Conservation (phyloP, 768 basidiomycete species). For the Mycena maculata region DNA sequence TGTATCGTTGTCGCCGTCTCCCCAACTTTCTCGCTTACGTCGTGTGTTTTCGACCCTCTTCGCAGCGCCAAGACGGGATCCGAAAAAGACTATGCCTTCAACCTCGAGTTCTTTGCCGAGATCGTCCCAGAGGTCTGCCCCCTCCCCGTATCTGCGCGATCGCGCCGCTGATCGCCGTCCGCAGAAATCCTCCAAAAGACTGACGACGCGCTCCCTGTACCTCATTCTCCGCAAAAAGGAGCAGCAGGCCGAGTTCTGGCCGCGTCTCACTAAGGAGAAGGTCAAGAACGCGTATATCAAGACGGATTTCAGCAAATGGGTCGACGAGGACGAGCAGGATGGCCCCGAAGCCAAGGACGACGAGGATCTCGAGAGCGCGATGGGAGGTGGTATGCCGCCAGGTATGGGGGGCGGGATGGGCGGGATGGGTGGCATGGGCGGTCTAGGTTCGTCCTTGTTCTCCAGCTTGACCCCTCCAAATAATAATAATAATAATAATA, state of each 20-base stretch:
- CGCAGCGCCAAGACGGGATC: constrained; percentile 48
- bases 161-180: constrained; percentile 13
- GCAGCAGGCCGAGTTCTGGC: constrained; percentile 85
- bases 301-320: constrained; percentile 96
- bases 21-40: constrained; percentile 11
- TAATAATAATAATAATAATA: too few species aligned
- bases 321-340: constrained; percentile 97
- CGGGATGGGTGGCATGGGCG: constrained; percentile 38
- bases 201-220: constrained; percentile 75
- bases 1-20: constrained; percentile 36
- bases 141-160: neutral
- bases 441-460: constrained; percentile 27
- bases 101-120: constrained; percentile 80
- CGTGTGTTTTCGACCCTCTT: neutral
- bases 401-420: constrained; percentile 48
- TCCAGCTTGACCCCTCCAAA: too few species aligned
- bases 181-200: constrained; percentile 68
- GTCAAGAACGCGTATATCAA: constrained; percentile 84
- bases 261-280: constrained; percentile 91
- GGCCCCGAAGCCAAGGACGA: constrained; percentile 57
- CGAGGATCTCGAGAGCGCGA: constrained; percentile 61
- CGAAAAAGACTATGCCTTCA: constrained; percentile 78
- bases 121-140: constrained; percentile 79
- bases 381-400: constrained; percentile 52
- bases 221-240: constrained; percentile 87